Base-by-base conservation (phyloP, 1,284 basidiomycete genomes). In the Prillingera fragicola region DNA sequence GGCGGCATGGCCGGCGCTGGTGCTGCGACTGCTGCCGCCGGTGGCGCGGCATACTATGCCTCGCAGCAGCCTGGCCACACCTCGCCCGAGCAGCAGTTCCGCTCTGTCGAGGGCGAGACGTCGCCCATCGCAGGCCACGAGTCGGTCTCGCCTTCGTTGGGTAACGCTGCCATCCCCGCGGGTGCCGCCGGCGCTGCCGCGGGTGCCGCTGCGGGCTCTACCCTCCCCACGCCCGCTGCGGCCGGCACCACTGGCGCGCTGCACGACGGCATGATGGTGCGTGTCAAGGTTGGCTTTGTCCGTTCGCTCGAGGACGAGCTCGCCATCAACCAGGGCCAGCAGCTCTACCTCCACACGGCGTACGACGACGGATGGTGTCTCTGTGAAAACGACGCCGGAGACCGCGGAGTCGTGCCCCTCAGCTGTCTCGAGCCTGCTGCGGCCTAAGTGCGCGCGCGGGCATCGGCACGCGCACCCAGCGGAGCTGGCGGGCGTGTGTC, bases 331-430 rank as follows among this genome's bases (percentile, higher is more conserved):
- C 68, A 68, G n/a, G 66, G 62, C 29, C 69, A 72, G 50, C 63
- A 67, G 43, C 62, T 72, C 32, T 68, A 59, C 52, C 58, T 72
- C 9, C 65, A 70, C 56, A 62, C 55, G 41, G 59, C 61, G 15
- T 72, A 72, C 52, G 70, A 72, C 42, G 70, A 72, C 53, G 70
- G 67, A 13, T 72, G 70, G 70, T 59, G 58, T 23, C 55, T 72
- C 14, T 72, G 70, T 43, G 67, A 70, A 53, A 62, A 69, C 45
- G 56, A 62, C 33, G 52, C 56, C 24, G 57, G 61, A 43, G 62
- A 61, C 47, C 48, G 60, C 21, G 70, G 70, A 25, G 67, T 70
- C 13, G 70, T 72, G 9, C 70, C 70, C 21, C 36, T 70, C 33
- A 64, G 56, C 45, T 72, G 69, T 34, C 55, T 72, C 28, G 63